Percentiles rank a stretch among this genome's conserved stretches.
These are phyloP conservation scores for Sphaerulina populicola DNA, from an alignment of 2,329 filamentous ascomycete species.

Conservation along the genomic window DNA sequence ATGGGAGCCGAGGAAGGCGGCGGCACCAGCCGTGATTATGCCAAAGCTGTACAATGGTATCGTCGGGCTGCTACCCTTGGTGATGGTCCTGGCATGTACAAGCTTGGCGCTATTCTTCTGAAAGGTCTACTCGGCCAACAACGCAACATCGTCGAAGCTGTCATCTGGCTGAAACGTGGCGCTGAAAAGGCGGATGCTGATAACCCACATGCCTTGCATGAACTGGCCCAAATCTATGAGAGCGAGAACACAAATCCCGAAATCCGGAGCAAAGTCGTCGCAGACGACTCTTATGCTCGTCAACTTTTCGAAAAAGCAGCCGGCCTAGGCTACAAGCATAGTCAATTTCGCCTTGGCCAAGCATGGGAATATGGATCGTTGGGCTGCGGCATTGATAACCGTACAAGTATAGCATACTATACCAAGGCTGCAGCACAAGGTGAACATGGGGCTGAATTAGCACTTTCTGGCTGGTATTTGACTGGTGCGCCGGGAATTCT, in stretches of 20 bases:
- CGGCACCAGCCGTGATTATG: slow-evolving; percentile 78
- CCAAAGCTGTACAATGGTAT: slow-evolving; percentile 98
- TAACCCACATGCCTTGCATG: slow-evolving; percentile 91
- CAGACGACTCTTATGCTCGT: slow-evolving; percentile 74
- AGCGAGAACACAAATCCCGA: slow-evolving; percentile 49
- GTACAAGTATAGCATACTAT: slow-evolving; percentile 88
- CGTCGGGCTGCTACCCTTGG: slow-evolving; percentile 83
- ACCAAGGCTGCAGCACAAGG: slow-evolving; percentile 82
- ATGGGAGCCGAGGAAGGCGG: slow-evolving; percentile 91
- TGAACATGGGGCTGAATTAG: slow-evolving; percentile 80
- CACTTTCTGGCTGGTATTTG: slow-evolving; percentile 58
- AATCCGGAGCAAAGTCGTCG: slow-evolving; percentile 62
- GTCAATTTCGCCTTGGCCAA: slow-evolving; percentile 79
- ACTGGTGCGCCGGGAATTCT: slow-evolving; percentile 83
- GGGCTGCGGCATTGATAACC: slow-evolving; percentile 72
- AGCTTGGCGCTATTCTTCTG: slow-evolving; percentile 89
- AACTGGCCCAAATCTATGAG: slow-evolving; percentile 60
- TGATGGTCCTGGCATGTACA: slow-evolving; percentile 94
- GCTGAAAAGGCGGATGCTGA: slow-evolving; percentile 79
- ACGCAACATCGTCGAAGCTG: slow-evolving; percentile 72
- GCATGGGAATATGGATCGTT: slow-evolving; percentile 84
- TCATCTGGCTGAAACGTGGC: slow-evolving; percentile 87
- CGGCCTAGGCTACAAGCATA: slow-evolving; percentile 87
- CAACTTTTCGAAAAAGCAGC: slow-evolving; percentile 77
- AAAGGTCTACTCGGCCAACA: slow-evolving; percentile 88